Evolutionary conservation across 345 rosid genomes (phyloP), one percentile per base, ranked within the genome.

Genomic region (Lumnitzera racemosa): DNA sequence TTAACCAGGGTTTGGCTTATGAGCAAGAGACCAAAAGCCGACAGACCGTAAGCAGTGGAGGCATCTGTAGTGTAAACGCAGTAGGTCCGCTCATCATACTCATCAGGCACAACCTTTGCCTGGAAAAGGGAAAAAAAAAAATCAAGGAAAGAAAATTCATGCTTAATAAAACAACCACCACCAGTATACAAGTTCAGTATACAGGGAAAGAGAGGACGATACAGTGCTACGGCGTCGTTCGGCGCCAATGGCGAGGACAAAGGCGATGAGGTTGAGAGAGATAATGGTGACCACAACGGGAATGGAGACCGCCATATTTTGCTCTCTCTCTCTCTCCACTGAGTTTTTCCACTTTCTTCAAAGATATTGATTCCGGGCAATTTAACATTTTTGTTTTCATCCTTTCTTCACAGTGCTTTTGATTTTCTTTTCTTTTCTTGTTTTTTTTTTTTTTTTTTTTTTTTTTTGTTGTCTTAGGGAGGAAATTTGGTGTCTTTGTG

Each of bases 151-250:
- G 5, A 31, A 23, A 5, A 12, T 46, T 56, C 13, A 24, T 24
- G 14, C 2, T 1, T 9, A 51, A 61, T 36, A 13, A 24, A 50
- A 54, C 11, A 49, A 11, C 41, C 25, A 49, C 49, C 31, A 27
- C 31, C 31, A 27, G 31, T 27, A 27, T 5, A 27, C 5, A 27
- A 5, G 31, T 27, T 3, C 31, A 27, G 4, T 27, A 2, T 36
- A 36, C 7, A 16, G 46, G 16, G 16, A 52, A 2, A 20, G 27
- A 49, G 51, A 24, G 50, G 4, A 24, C 47, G n/a, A 2, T 80
- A 92, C 98, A 7, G 73, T 70, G 90, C 97, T 85, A 43, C 99
- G 99, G 74, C 99, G 96, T 58, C 87, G 87, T 62, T 90, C 99
- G 51, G 96, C 97, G 27, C 99, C 99, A 63, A 94, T 70, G 71